Evolutionary conservation across 2,329 filamentous ascomycete species (phyloP), one percentile per base, ranked within the genome.

Genomic region (Fusarium longipes): DNA sequence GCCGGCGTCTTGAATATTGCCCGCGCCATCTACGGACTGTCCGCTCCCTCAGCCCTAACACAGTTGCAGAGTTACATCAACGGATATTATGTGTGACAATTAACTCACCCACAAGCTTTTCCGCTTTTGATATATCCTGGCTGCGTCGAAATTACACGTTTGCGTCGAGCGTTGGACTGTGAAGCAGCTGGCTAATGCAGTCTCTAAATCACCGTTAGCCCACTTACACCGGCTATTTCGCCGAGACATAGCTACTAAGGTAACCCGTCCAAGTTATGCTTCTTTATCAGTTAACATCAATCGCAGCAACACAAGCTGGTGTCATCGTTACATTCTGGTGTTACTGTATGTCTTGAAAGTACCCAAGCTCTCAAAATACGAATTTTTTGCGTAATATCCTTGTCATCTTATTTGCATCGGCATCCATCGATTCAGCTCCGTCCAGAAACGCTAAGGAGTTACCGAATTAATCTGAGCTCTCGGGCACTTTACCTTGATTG

Each of bases 1-100:
- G 25, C 32, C 57, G 57, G 57, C n/a, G 38, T 54, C 57, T 61
- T 61, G 56, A 54, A 43, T 60, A 61, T 60, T 61, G 56, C n/a
- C 57, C 57, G 56, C 39, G 32, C 24, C 38, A 52, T 43, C 20
- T 10, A 14, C n/a, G 17, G 22, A 20, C 50, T 27, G 39, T 8
- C 39, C 39, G n/a, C 29, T 51, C 27, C 20, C 22, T n/a, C 38
- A 52, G 38, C 24, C 50, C 29, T 22, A 32, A 45, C 6, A 17
- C 27, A 60, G 45, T 44, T 33, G 15, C 22, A 60, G 8, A 11
- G 9, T 36, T n/a, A 8, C 18, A 25, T 8, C 12, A 14, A 12
- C 45, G 12, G 36, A 48, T 48, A 32, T 8, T 25, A 25, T 18
- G 9, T 8, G n/a, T 6, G 12, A 25, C 24, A 25, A 1, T 9